Evolutionary conservation across 2,329 filamentous ascomycete genomes (phyloP), one percentile per base, ranked within the genome.

Genomic region (Mollisiaceae sp.): DNA sequence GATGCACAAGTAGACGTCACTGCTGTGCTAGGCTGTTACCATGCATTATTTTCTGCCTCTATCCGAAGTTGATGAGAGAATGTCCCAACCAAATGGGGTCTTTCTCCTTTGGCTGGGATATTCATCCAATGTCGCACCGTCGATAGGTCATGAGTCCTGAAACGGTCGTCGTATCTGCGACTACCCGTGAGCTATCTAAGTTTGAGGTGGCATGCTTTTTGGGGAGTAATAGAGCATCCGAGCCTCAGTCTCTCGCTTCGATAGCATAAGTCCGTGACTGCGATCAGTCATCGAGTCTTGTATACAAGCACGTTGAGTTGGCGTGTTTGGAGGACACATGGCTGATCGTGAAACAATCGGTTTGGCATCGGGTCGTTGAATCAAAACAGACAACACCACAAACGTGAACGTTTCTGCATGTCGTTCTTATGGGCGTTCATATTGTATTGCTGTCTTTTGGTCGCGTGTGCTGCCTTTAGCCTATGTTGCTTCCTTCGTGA

Each of bases 131-230:
- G 50, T 54, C 11, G 5, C 24, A 54, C 24, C 18, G 24, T 14
- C 32, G 5, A 8, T 50, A 27, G 50, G 50, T 54, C 50, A 54
- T 54, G 50, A 54, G 50, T 54, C 32, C 50, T 27, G 15, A 32
- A 35, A 27, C 50, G 22, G 27, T 54, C 14, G 50, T 54, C 24
- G 24, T 54, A 32, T 24, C 50, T 54, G 50, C 50, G 18, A n/a
- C 50, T 4, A 35, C 32, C 50, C 47, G 47, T 32, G 15, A 18
- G 18, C 45, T 32, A 32, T 32, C 27, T 6, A 32, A 32, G 6
- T 6, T 3, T 32, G 27, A 32, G 27, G 6, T 3, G 27, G 27
- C 27, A 32, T 32, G 27, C 27, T 32, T 32, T 32, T 32, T 32
- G 27, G 27, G 27, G 6, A 32, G 27, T 32, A 6, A 32, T 32